A percentile compares a stretch with the other conserved stretches of the same genome.
phyloP scores from a whole-genome alignment of 2,329 filamentous ascomycete genomes.

The Aspergillus sp. region DNA sequence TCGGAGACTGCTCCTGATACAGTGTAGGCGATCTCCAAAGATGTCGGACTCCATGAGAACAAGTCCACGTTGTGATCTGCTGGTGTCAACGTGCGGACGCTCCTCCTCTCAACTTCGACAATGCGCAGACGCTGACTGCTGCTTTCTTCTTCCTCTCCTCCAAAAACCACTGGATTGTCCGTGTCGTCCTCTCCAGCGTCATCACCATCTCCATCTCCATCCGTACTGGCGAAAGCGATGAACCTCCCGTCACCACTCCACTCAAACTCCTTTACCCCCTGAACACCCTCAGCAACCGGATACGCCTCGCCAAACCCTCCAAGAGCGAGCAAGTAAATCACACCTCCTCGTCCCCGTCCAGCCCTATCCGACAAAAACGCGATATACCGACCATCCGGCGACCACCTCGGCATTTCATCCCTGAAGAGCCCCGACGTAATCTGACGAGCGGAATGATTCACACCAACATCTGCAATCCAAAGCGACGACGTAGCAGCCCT shows the following conservation, averaged over 20 bases:
- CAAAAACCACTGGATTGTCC: not conserved
- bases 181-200: not conserved
- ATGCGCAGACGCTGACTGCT: not conserved
- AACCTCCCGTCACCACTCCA: conserved; percentile 5
- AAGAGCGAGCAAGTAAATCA: conserved; percentile 5
- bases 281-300: not conserved
- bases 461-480: conserved; percentile 6
- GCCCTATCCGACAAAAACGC: conserved; percentile 9
- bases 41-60: conserved; percentile 1
- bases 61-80: not conserved
- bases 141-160: not conserved
- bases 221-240: conserved; percentile 3
- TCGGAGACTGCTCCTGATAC: not conserved
- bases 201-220: not conserved
- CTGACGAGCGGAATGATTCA: conserved; percentile 7
- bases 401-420: conserved; percentile 6
- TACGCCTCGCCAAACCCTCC: conserved; percentile 6
- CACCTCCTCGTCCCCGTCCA: not conserved
- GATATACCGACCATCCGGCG: conserved; percentile 3
- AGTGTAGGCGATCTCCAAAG: not conserved
- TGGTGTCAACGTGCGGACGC: not conserved
- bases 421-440: conserved; percentile 8
- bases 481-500: not conserved
- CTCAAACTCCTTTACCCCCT: not conserved
- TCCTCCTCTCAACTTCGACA: not conserved